Conservation (phyloP, 2,329 filamentous ascomycete genomes). For the Aspergillus intermedius region DNA sequence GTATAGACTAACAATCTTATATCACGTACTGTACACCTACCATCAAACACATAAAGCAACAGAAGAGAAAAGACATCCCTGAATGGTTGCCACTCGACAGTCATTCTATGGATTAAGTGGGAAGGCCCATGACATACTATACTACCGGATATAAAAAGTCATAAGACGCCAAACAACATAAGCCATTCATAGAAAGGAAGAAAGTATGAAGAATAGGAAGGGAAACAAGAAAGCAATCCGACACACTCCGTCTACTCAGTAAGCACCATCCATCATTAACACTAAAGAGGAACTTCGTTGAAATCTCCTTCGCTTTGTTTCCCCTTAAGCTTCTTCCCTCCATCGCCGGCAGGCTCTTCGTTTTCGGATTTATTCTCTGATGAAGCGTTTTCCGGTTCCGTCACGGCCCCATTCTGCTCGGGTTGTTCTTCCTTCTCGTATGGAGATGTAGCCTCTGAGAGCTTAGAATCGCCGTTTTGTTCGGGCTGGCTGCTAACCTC, state of each 20-base stretch:
- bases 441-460: background rate
- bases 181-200: background rate
- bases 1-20: no score
- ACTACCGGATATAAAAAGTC: conserved; percentile 8
- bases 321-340: conserved; percentile 20
- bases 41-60: background rate
- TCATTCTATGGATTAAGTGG: background rate
- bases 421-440: conserved; percentile 7
- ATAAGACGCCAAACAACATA: conserved; percentile 1
- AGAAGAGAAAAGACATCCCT: background rate
- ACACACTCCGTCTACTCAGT: background rate
- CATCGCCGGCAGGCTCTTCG: conserved; percentile 12
- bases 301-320: conserved; percentile 30
- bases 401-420: conserved; percentile 8
- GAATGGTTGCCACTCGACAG: background rate
- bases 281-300: conserved; percentile 28
- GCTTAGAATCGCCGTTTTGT: conserved; percentile 13
- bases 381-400: conserved; percentile 6
- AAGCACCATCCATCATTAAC: background rate
- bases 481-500: conserved; percentile 15
- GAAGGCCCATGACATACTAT: conserved; percentile 1
- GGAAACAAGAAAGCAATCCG: background rate
- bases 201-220: background rate
- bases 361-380: conserved; percentile 11
- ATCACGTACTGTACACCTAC: no score